These are phyloP conservation scores for Trichosporon sp. DNA, from an alignment of 1,284 basidiomycete species.

Conservation along the genomic window DNA sequence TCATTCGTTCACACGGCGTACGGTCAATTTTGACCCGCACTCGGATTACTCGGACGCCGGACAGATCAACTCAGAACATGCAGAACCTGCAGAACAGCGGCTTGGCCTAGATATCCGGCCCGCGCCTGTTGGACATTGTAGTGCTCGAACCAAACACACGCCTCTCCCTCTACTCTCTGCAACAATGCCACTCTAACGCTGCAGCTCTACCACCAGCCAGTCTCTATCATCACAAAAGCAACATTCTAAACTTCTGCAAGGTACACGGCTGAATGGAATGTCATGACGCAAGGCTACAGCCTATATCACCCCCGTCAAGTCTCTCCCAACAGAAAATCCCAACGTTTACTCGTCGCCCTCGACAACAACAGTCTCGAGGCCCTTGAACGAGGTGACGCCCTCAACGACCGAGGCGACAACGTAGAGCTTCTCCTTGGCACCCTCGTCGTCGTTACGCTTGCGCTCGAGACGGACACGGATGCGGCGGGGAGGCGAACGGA, in stretches of 20 bases:
- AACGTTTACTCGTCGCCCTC: constrained; percentile 57
- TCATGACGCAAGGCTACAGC: constrained; percentile 25
- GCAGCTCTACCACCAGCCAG: neutral
- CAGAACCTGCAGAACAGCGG: too few species aligned
- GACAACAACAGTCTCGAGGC: constrained; percentile 72
- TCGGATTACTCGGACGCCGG: too few species aligned
- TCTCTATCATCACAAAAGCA: neutral
- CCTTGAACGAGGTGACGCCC: constrained; percentile 75
- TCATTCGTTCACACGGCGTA: too few species aligned
- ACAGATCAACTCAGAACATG: too few species aligned
- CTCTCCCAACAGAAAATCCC: constrained; percentile 4
- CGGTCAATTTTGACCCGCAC: too few species aligned
- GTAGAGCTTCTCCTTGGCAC: constrained; percentile 94
- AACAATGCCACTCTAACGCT: too few species aligned
- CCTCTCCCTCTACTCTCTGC: too few species aligned
- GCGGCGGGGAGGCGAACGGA: constrained; percentile 85
- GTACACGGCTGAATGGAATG: constrained; percentile 23
- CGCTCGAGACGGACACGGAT: constrained; percentile 87
- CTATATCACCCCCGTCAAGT: constrained; percentile 16
- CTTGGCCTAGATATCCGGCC: too few species aligned
- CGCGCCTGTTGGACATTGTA: too few species aligned
- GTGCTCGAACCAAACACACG: too few species aligned
- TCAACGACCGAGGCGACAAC: constrained; percentile 79
- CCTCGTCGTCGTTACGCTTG: constrained; percentile 92
- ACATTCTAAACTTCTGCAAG: neutral